Conservation (phyloP, 2,329 filamentous ascomycete genomes). For the Epichloe gansuensis region DNA sequence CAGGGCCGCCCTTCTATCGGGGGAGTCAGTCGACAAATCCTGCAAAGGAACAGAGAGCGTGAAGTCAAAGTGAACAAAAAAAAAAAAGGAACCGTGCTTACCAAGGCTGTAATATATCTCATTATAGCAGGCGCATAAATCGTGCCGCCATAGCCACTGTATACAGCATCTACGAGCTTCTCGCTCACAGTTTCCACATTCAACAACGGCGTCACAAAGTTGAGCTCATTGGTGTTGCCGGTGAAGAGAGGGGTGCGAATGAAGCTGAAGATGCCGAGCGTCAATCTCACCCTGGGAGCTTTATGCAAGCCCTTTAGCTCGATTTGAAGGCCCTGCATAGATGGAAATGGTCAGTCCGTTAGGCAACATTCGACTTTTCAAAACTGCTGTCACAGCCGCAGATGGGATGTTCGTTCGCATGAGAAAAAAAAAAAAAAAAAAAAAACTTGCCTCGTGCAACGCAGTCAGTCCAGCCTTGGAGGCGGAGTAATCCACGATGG, state of each 20-base stretch:
- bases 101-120: slow-evolving; percentile 15
- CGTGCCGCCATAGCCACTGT: slow-evolving; percentile 18
- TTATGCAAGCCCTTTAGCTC: slow-evolving; percentile 19
- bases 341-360: not conserved
- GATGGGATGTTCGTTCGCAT: no score
- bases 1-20: slow-evolving; percentile 9
- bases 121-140: slow-evolving; percentile 20
- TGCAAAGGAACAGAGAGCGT: not conserved
- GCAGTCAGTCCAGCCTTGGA: slow-evolving; percentile 33
- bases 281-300: slow-evolving; percentile 17
- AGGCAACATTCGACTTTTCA: no score
- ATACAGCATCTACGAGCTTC: slow-evolving; percentile 15
- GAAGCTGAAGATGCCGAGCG: slow-evolving; percentile 19
- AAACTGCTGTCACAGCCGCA: no score
- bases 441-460: slow-evolving; percentile 14
- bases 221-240: slow-evolving; percentile 13
- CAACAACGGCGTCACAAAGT: slow-evolving; percentile 20
- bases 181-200: slow-evolving; percentile 22
- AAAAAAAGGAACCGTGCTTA: slow-evolving; percentile 7
- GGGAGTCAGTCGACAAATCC: not conserved
- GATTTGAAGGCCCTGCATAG: slow-evolving; percentile 15
- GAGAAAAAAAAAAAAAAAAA: not conserved
- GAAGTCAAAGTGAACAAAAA: not conserved
- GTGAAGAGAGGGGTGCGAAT: slow-evolving; percentile 20
- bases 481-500: slow-evolving; percentile 47